Conservation (phyloP, 768 basidiomycete genomes). For the Termitomyces sp. region DNA sequence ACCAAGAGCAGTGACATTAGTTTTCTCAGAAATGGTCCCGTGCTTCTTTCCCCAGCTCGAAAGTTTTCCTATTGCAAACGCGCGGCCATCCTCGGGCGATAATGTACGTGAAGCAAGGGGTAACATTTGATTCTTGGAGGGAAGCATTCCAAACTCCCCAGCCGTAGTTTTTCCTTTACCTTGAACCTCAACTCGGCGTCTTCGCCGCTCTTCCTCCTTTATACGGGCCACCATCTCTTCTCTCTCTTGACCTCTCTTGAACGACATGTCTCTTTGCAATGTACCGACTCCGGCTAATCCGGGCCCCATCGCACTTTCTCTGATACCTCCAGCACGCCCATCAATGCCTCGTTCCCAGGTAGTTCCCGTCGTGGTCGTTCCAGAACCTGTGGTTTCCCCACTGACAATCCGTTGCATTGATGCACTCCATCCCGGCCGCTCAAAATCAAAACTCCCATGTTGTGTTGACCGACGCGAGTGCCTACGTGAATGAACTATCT, state of each 20-base stretch:
- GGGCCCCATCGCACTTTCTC: slow-evolving; percentile 33
- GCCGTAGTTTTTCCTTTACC: slow-evolving; percentile 13
- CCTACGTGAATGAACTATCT: slow-evolving; percentile 3
- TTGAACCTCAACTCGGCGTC: slow-evolving; percentile 9
- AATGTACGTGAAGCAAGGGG: not conserved
- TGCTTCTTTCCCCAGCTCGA: slow-evolving; percentile 57
- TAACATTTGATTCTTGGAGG: slow-evolving; percentile 19
- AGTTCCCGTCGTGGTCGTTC: slow-evolving; percentile 25
- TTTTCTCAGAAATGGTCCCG: slow-evolving; percentile 29
- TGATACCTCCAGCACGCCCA: slow-evolving; percentile 7
- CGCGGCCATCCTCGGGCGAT: slow-evolving; percentile 11
- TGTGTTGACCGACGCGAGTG: slow-evolving; percentile 36
- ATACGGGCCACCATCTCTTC: slow-evolving; percentile 22
- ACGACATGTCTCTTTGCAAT: slow-evolving; percentile 32
- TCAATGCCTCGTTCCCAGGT: slow-evolving; percentile 17
- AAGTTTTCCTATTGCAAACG: slow-evolving; percentile 34
- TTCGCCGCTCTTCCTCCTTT: slow-evolving; percentile 15
- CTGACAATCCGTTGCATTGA: slow-evolving; percentile 42
- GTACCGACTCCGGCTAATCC: slow-evolving; percentile 42
- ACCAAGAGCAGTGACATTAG: slow-evolving; percentile 27
- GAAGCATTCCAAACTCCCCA: slow-evolving; percentile 22
- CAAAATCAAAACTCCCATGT: slow-evolving; percentile 75
- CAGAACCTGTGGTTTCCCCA: slow-evolving; percentile 26
- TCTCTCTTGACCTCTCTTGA: slow-evolving; percentile 33
- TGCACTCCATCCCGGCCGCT: slow-evolving; percentile 50